Evolutionary conservation across 106 monocot species (phyloP).

Genomic region (Acorus gramineus): DNA sequence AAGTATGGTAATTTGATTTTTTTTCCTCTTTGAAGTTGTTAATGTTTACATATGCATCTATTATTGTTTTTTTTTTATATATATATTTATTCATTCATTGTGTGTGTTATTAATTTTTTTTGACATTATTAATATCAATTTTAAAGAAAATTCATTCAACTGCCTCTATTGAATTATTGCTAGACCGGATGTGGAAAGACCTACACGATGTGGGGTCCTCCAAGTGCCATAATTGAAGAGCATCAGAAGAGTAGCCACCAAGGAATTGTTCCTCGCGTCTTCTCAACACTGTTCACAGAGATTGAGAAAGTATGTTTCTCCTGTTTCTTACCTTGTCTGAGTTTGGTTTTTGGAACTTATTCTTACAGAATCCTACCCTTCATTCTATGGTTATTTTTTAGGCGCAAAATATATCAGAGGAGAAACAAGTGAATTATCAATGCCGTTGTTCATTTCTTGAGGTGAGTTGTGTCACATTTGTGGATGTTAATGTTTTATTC

Average conservation of each 20-base stretch:
- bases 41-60: too few species aligned
- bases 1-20: too few species aligned
- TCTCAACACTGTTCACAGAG: constrained; percentile 69
- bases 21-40: too few species aligned
- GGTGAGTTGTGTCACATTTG: constrained; percentile 23
- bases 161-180: not conserved
- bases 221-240: constrained; percentile 64
- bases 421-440: constrained; percentile 49
- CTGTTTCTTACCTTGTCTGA: not conserved
- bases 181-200: constrained; percentile 91
- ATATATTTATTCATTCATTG: not conserved
- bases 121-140: not conserved
- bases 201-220: constrained; percentile 95
- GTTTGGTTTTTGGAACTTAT: constrained; percentile 1
- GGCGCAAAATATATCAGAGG: constrained; percentile 35
- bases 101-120: not conserved
- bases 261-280: constrained; percentile 81
- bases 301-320: constrained; percentile 43
- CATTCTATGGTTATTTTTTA: constrained; percentile 14
- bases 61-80: too few species aligned
- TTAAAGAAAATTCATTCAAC: too few species aligned
- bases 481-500: not conserved
- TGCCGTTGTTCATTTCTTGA: constrained; percentile 90
- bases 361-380: not conserved
- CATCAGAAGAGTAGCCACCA: constrained; percentile 24